Evolutionary conservation across 2,329 filamentous ascomycete species (phyloP), one percentile per base, ranked within the genome.

Genomic region (Talaromyces sp.): DNA sequence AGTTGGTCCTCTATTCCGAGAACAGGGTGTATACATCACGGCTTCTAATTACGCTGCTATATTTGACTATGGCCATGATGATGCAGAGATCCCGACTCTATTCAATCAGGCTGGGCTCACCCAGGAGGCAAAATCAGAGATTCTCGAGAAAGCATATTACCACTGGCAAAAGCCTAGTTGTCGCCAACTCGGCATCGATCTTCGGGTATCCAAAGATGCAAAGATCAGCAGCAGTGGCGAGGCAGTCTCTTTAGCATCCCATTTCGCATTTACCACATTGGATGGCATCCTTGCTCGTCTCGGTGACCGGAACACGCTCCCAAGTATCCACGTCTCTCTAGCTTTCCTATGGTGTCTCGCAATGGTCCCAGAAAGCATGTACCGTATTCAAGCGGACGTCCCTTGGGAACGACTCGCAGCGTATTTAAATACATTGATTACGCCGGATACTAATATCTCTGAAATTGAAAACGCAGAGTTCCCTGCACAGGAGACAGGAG

Each of bases 31-130:
- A 3, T 83, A 84, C 63, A 79, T 87, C 13, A 82, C 81, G 2
- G 81, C 86, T 7, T 80, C 81, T 8, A 86, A 87, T 67, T 80
- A 86, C 57, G 81, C 85, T 1, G 81, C 81, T 2, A 77, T 88
- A 16, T 81, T 88, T 60, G 81, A 84, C 60, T 87, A 86, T 68
- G 86, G 85, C 0, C 71, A 75, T 2, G 70, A 79, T 8, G 72
- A 80, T 2, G 72, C 72, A 57, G 67, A 75, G 3, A 68, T 76
- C 59, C 68, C 69, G 0, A 62, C 62, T 16, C 72, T 76, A 56
- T 73, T 78, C 10, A 67, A 73, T 24, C 68, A 68, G 57, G 37
- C 63, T 49, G 66, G 62, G 39, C 69, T 66, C 19, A 62, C 66
- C 27, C 63, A 62, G 45, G 66, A 67, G 10, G 49, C 64, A n/a